Conservation (phyloP, 163 green algal genomes). For the Chlamydomonas reinhardtii region DNA sequence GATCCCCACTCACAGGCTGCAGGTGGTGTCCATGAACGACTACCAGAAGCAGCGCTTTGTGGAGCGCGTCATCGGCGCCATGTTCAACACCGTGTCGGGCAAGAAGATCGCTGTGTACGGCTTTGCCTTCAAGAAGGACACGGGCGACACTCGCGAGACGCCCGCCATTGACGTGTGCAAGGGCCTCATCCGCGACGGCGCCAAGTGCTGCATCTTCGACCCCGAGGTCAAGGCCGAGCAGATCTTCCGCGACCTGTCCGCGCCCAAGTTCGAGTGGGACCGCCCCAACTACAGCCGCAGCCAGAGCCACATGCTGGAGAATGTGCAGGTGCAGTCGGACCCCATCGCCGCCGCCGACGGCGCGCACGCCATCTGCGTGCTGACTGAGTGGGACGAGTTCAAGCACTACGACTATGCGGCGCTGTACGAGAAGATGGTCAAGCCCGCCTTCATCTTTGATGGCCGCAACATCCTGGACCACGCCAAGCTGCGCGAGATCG, state of each 20-base stretch:
- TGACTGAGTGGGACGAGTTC: conserved; percentile 99
- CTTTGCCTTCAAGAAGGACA: conserved; percentile 99
- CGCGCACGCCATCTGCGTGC: conserved; percentile 90
- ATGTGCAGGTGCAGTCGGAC: conserved; percentile 69
- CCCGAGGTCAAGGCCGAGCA: conserved; percentile 90
- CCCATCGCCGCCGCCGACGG: conserved; percentile 83
- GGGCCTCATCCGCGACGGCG: conserved; percentile 74
- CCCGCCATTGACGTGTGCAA: conserved; percentile 98
- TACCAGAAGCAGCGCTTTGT: conserved; percentile 99
- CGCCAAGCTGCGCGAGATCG: conserved; percentile 90
- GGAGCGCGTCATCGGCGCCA: conserved; percentile 93
- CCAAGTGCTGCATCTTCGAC: conserved; percentile 89
- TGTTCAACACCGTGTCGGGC: conserved; percentile 99
- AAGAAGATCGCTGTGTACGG: conserved; percentile 97
- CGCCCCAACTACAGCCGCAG: conserved; percentile 77
- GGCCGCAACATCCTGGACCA: conserved; percentile 97
- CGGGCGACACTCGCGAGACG: conserved; percentile 97
- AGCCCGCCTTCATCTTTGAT: conserved; percentile 99
- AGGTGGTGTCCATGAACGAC: conserved; percentile 98
- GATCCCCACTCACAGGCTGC: conserved; percentile 24
- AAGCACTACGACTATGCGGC: conserved; percentile 88
- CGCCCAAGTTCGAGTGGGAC: conserved; percentile 97
- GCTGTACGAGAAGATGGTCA: conserved; percentile 92
- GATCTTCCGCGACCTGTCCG: conserved; percentile 91
- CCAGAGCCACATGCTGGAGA: conserved; percentile 66